Conservation (phyloP, 1,284 basidiomycete genomes). For the Trametes hirsuta region DNA sequence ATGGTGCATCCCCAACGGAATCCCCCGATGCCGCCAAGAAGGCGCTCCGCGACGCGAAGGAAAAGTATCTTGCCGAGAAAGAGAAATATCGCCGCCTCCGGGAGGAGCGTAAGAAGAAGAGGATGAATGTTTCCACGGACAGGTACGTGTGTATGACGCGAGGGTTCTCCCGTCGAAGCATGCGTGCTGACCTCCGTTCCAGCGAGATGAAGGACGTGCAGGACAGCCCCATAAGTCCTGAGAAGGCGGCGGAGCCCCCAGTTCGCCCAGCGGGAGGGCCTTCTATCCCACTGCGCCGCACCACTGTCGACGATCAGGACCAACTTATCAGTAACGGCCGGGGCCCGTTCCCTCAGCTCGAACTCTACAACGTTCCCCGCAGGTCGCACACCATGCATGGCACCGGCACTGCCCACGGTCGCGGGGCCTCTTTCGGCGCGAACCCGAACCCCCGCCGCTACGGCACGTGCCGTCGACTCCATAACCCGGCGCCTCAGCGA, state of each 20-base stretch:
- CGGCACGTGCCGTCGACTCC: slow-evolving; percentile 23
- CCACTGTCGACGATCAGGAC: slow-evolving; percentile 6
- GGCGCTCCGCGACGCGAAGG: slow-evolving; percentile 70
- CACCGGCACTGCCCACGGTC: slow-evolving; percentile 22
- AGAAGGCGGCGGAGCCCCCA: slow-evolving; percentile 4
- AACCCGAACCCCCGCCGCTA: slow-evolving; percentile 7
- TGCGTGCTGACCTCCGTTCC: slow-evolving; percentile 19
- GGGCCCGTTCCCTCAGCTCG: slow-evolving; percentile 59
- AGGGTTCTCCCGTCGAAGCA: slow-evolving; percentile 1
- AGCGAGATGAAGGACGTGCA: slow-evolving; percentile 19
- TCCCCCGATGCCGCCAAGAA: slow-evolving; percentile 50
- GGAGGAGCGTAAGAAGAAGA: slow-evolving; percentile 49
- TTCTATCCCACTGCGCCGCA: neutral
- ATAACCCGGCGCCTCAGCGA: slow-evolving; percentile 30
- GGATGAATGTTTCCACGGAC: slow-evolving; percentile 34
- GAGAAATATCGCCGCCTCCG: slow-evolving; percentile 64
- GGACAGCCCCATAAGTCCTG: slow-evolving; percentile 16
- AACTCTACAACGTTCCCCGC: slow-evolving; percentile 53
- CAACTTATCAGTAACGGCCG: slow-evolving; percentile 63
- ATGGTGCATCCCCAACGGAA: slow-evolving; percentile 28
- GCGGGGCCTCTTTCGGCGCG: slow-evolving; percentile 14
- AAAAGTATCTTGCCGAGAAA: slow-evolving; percentile 67
- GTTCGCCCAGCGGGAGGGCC: slow-evolving; percentile 11
- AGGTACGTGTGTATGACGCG: slow-evolving; percentile 32
- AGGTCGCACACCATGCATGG: slow-evolving; percentile 34